Evolutionary conservation across 129 eudicot genomes (phyloP).

Genomic region (Lonicera japonica): DNA sequence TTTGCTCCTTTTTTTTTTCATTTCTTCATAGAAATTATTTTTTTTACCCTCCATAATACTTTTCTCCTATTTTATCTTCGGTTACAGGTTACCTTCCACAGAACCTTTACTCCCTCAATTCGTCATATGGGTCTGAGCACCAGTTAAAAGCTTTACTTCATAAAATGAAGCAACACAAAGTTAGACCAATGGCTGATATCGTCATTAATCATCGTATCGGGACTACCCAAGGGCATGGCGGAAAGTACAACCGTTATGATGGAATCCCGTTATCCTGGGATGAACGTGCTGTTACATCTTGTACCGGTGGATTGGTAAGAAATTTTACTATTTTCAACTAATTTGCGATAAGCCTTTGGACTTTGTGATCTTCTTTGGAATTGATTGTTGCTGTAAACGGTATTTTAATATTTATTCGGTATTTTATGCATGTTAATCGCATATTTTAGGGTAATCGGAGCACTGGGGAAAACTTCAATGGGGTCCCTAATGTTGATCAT

Average conservation of each 20-base stretch:
- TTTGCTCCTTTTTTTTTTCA: background rate
- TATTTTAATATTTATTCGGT: background rate
- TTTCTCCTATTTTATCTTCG: background rate
- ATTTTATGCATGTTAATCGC: slow-evolving; percentile 3
- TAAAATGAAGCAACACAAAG: slow-evolving; percentile 65
- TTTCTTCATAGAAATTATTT: too few species aligned
- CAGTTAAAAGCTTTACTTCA: slow-evolving; percentile 56
- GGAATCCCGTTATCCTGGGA: slow-evolving; percentile 86
- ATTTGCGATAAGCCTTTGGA: background rate
- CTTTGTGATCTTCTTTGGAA: background rate
- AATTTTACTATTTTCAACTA: background rate
- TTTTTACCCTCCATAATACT: background rate
- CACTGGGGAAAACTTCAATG: slow-evolving; percentile 78
- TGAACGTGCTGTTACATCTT: slow-evolving; percentile 81
- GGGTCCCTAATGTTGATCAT: slow-evolving; percentile 90
- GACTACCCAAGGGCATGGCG: slow-evolving; percentile 74
- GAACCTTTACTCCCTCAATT: slow-evolving; percentile 79
- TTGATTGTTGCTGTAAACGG: background rate
- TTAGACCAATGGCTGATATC: slow-evolving; percentile 93
- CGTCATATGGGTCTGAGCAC: slow-evolving; percentile 83
- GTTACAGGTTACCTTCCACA: slow-evolving; percentile 85
- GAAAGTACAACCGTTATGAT: slow-evolving; percentile 89
- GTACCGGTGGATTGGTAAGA: slow-evolving; percentile 92
- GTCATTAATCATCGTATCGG: slow-evolving; percentile 91
- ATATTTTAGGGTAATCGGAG: slow-evolving; percentile 63